These are phyloP conservation scores for Rhododendron ovatum DNA, from an alignment of 148 eudicot genomes.

Conservation along the genomic window DNA sequence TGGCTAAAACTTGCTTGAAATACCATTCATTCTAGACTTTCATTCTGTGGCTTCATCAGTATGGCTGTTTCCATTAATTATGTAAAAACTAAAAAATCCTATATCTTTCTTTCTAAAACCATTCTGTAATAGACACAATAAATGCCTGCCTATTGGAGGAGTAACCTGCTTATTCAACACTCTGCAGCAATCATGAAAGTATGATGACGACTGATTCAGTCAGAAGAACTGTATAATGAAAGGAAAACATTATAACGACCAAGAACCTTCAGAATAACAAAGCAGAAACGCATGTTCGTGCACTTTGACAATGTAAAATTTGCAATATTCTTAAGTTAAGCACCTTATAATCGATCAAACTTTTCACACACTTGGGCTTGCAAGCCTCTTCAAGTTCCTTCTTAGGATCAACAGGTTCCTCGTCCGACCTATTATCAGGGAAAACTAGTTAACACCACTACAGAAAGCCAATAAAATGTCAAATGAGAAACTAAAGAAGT, in stretches of 20 bases:
- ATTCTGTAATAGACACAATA: neutral
- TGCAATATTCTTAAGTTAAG: neutral
- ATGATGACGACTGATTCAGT: neutral
- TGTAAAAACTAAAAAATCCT: neutral
- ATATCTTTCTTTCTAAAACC: neutral
- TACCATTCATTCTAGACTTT: neutral
- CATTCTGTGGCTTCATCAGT: neutral
- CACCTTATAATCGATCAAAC: slow-evolving; percentile 27
- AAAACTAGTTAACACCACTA: neutral
- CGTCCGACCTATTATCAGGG: slow-evolving; percentile 27
- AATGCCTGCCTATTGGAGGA: neutral
- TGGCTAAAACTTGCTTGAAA: neutral
- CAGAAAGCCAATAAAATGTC: neutral
- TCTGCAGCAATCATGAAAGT: neutral
- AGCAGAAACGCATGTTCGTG: neutral
- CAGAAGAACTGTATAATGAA: neutral
- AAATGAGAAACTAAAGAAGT: neutral
- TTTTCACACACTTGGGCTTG: slow-evolving; percentile 38
- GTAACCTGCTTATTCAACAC: neutral
- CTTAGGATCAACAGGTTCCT: slow-evolving; percentile 42
- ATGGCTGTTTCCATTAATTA: neutral
- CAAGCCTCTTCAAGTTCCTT: slow-evolving; percentile 40
- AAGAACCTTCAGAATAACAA: neutral
- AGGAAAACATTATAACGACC: neutral
- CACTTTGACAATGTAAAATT: neutral